Evolutionary conservation across 176 grass and related monocot genomes (phyloP).

Genomic region (Guadua angustifolia): DNA sequence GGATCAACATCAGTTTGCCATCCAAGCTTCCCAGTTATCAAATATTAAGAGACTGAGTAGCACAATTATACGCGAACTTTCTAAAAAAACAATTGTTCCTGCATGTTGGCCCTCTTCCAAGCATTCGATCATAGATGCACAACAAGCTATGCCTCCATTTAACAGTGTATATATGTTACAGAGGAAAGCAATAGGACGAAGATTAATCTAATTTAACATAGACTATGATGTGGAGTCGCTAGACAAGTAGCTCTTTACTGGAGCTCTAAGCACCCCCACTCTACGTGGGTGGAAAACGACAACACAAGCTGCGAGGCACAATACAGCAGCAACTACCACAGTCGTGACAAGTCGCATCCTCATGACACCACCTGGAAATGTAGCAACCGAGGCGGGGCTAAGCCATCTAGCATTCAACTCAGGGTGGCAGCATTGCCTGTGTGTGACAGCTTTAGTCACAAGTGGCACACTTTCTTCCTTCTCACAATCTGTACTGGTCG

Average conservation of each 20-base stretch:
- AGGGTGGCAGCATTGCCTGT: conserved; percentile 52
- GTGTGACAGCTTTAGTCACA: conserved; percentile 50
- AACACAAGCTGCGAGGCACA: conserved; percentile 77
- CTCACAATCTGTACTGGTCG: conserved; percentile 22
- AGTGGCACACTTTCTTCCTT: conserved; percentile 59
- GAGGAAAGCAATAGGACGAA: not conserved
- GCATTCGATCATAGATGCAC: conserved; percentile 30
- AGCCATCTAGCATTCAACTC: conserved; percentile 41
- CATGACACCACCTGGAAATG: conserved; percentile 49
- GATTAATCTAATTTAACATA: conserved; percentile 42
- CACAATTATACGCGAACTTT: too few species aligned
- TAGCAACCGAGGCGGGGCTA: conserved; percentile 28
- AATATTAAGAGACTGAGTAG: not conserved
- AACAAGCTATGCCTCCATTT: conserved; percentile 33
- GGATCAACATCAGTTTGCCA: not conserved
- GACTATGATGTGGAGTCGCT: conserved; percentile 48
- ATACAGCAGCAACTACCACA: conserved; percentile 56
- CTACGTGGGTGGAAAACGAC: conserved; percentile 75
- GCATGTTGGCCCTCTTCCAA: not conserved
- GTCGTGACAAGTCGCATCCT: conserved; percentile 53
- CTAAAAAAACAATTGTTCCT: not conserved
- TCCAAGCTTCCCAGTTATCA: not conserved
- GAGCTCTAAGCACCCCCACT: conserved; percentile 50
- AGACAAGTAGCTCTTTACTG: conserved; percentile 75
- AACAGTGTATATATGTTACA: conserved; percentile 45